phyloP scores from a whole-genome alignment of 768 basidiomycete genomes.

The Fibroporia radiculosa region DNA sequence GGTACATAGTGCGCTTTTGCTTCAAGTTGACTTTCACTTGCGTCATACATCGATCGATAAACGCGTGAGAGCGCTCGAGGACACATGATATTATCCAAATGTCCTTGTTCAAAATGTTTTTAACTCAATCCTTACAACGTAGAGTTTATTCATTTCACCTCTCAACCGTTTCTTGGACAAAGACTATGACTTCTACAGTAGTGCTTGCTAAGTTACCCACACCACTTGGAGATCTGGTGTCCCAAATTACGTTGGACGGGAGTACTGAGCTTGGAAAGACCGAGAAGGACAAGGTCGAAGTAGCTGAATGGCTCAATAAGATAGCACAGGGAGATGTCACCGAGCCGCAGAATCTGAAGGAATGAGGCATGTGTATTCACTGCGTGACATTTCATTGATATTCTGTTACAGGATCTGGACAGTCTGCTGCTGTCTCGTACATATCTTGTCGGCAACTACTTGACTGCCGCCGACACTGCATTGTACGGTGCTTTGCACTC shows the following conservation, averaged over 20 bases:
- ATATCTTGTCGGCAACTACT: conserved; percentile 76
- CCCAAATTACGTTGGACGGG: conserved; percentile 32
- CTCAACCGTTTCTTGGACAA: conserved; percentile 8
- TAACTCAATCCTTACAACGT: conserved; percentile 1
- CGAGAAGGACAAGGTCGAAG: conserved; percentile 56
- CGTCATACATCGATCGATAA: no score
- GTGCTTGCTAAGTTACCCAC: conserved; percentile 19
- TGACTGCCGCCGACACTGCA: conserved; percentile 87
- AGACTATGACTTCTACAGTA: conserved; percentile 21
- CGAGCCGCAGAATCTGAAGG: conserved; percentile 42
- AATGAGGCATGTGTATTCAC: conserved; percentile 13
- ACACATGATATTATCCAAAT: no score
- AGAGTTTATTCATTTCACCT: neutral
- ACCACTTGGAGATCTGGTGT: conserved; percentile 43
- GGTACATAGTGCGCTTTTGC: no score
- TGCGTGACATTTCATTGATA: conserved; percentile 4
- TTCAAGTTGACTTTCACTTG: no score
- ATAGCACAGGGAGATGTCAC: conserved; percentile 42
- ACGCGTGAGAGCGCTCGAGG: no score
- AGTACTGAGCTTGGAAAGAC: conserved; percentile 40
- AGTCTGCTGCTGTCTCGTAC: conserved; percentile 66
- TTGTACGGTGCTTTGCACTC: conserved; percentile 88
- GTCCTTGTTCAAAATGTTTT: neutral
- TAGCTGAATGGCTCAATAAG: conserved; percentile 65
- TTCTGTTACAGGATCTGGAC: conserved; percentile 61